phyloP scores from a whole-genome alignment of 139 green algal genomes.

The Nannochloris sp. region DNA sequence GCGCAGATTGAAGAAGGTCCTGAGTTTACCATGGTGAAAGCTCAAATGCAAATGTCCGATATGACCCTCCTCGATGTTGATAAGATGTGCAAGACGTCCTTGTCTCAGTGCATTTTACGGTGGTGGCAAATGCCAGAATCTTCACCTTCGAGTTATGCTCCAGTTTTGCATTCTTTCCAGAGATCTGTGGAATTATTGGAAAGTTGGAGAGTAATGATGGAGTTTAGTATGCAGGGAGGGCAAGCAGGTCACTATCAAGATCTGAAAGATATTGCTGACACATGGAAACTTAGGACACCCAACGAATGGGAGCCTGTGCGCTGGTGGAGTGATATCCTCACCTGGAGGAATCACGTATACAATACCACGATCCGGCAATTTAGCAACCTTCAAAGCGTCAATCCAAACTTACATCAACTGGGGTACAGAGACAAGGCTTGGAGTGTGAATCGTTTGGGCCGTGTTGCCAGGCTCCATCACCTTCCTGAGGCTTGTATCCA shows the following conservation, averaged over 20 bases:
- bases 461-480: conserved; percentile 69
- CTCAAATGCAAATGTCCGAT: conserved; percentile 67
- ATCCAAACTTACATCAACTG: conserved; percentile 63
- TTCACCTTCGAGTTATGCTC: conserved; percentile 45
- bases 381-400: conserved; percentile 33
- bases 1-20: conserved; percentile 62
- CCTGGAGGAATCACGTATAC: conserved; percentile 96
- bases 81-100: conserved; percentile 32
- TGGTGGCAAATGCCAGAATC: conserved; percentile 91
- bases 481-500: conserved; percentile 37
- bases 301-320: conserved; percentile 90
- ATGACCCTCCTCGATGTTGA: conserved; percentile 45
- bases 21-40: conserved; percentile 55
- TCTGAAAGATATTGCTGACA: conserved; percentile 82
- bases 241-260: conserved; percentile 43
- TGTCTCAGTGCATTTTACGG: conserved; percentile 45
- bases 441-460: conserved; percentile 85
- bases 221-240: conserved; percentile 36
- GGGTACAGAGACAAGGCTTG: conserved; percentile 84
- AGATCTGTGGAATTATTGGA: conserved; percentile 87
- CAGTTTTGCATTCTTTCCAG: conserved; percentile 70
- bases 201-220: conserved; percentile 59
- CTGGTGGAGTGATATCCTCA: conserved; percentile 85
- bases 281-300: conserved; percentile 81
- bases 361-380: conserved; percentile 88